These are phyloP conservation scores for Avena insularis DNA, from an alignment of 176 grass and related monocot species.

Conservation along the genomic window DNA sequence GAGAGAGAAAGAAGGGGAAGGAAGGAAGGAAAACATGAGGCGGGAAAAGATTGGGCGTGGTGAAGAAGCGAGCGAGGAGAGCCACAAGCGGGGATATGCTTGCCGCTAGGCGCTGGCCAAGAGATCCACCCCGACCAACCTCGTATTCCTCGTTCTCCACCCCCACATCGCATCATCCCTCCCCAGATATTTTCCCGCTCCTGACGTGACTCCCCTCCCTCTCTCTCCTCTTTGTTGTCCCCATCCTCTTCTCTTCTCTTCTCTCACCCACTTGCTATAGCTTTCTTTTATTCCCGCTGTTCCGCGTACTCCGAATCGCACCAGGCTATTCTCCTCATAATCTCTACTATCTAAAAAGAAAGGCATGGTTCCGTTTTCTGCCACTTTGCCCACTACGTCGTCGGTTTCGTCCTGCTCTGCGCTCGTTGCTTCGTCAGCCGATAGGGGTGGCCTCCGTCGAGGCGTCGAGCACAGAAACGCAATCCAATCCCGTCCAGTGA, in stretches of 20 bases:
- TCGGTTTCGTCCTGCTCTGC: no score
- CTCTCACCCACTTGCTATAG: neutral
- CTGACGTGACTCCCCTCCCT: no score
- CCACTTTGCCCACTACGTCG: no score
- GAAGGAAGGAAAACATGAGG: neutral
- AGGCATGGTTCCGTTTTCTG: no score
- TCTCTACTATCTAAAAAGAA: no score
- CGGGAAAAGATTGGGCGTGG: neutral
- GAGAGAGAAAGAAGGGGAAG: neutral
- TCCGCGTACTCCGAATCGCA: neutral
- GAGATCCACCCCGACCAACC: slow-evolving; percentile 3
- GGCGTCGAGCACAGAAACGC: no score
- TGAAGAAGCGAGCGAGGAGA: neutral
- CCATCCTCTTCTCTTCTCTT: neutral
- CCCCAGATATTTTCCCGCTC: neutral
- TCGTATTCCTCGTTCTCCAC: slow-evolving; percentile 40
- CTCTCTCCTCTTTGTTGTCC: neutral
- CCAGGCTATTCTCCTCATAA: neutral
- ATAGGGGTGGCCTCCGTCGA: no score
- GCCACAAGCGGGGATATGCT: slow-evolving; percentile 34
- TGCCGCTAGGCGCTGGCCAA: neutral
- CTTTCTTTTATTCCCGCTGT: neutral
- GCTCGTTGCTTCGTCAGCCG: no score
- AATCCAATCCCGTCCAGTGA: no score
- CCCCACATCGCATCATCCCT: neutral